Evolutionary conservation across 306 rosid species (phyloP).

Genomic region (Datisca glomerata): DNA sequence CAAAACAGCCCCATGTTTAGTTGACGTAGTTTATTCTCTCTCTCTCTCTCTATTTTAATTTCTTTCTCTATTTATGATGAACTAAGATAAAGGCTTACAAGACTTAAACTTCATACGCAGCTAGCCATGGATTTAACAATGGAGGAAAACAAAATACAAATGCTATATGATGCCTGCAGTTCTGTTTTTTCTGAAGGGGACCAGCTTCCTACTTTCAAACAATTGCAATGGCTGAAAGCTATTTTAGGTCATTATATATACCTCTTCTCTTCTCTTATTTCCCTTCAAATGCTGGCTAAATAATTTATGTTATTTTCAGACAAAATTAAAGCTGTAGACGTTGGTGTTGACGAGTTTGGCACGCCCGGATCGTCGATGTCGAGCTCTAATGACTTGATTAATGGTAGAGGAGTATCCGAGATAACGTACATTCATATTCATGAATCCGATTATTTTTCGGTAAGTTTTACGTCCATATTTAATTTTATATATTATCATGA

Average conservation of each 20-base stretch:
- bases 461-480: slow-evolving; percentile 14
- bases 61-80: not conserved
- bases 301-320: slow-evolving; percentile 14
- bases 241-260: too few relatives aligned
- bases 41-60: slow-evolving; percentile 6
- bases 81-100: not conserved
- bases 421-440: slow-evolving; percentile 53
- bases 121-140: slow-evolving; percentile 2
- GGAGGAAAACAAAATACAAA: slow-evolving; percentile 39
- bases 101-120: not conserved
- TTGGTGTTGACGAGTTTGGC: slow-evolving; percentile 42
- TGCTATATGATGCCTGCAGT: slow-evolving; percentile 31
- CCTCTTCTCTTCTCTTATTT: too few relatives aligned
- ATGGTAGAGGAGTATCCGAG: slow-evolving; percentile 25
- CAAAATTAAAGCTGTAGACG: slow-evolving; percentile 33
- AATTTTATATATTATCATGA: too few relatives aligned
- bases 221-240: slow-evolving; percentile 34
- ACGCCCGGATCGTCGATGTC: slow-evolving; percentile 16
- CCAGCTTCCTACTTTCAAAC: slow-evolving; percentile 27
- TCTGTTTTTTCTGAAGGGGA: slow-evolving; percentile 27
- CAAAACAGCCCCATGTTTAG: slow-evolving; percentile 24
- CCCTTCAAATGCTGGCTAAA: slow-evolving; percentile 12
- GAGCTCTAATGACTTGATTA: slow-evolving; percentile 27
- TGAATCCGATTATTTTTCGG: slow-evolving; percentile 45
- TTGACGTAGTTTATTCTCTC: slow-evolving; percentile 3